These are phyloP conservation scores for Neoboletus subvelutipes DNA, from an alignment of 768 basidiomycete species.

Conservation along the genomic window DNA sequence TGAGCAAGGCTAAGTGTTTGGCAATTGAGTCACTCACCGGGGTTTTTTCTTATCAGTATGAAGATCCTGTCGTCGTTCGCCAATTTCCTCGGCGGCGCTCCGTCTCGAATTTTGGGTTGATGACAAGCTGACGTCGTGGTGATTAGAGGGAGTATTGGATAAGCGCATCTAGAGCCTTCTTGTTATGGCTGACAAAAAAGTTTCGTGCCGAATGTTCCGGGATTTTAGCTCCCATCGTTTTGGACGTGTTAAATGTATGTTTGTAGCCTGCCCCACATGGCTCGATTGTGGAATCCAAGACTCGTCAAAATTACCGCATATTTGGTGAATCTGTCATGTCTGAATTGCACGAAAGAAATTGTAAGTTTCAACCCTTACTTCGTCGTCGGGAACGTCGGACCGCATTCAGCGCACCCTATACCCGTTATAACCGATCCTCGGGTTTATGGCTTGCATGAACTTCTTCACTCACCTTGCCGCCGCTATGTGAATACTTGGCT, in stretches of 20 bases:
- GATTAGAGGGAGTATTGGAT: slow-evolving; percentile 5
- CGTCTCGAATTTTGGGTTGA: slow-evolving; percentile 37
- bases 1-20: not conserved
- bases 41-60: slow-evolving; percentile 25
- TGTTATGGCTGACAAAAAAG: no score
- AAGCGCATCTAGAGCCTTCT: not conserved
- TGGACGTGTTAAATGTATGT: not conserved
- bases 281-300: no score
- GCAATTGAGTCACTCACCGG: not conserved
- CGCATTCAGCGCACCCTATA: not conserved
- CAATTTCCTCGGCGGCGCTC: slow-evolving; percentile 39
- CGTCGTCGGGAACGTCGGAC: not conserved
- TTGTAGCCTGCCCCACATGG: not conserved
- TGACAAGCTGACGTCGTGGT: slow-evolving; percentile 19
- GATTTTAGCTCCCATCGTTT: no score
- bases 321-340: not conserved
- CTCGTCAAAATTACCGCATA: no score
- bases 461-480: not conserved
- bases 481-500: not conserved
- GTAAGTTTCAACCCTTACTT: not conserved
- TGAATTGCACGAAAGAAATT: not conserved
- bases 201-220: not conserved
- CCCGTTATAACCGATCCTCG: not conserved
- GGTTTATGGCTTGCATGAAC: not conserved
- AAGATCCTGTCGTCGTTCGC: slow-evolving; percentile 35